phyloP scores from a whole-genome alignment of 768 basidiomycete species.

The Paxillus ammoniavirescens region DNA sequence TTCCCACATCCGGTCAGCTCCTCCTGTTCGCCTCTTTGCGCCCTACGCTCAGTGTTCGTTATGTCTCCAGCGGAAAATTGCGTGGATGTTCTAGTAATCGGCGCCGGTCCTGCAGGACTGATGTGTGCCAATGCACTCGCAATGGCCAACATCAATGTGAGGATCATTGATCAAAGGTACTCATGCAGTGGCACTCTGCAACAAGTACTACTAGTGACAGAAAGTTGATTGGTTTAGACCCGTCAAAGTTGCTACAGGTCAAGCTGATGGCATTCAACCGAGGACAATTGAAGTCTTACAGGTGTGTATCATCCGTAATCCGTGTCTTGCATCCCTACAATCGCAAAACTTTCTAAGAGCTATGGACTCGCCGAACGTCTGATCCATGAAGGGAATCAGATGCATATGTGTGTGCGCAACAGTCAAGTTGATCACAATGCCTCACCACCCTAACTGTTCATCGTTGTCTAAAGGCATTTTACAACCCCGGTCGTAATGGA shows the following conservation, averaged over 20 bases:
- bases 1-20: too few species aligned
- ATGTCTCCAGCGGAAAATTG: constrained; percentile 26
- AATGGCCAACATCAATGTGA: constrained; percentile 40
- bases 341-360: constrained; percentile 44
- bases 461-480: constrained; percentile 55
- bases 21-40: too few species aligned
- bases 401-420: constrained; percentile 64
- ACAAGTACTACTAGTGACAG: too few species aligned
- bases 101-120: constrained; percentile 55
- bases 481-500: constrained; percentile 60
- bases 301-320: constrained; percentile 22
- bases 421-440: not conserved
- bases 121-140: constrained; percentile 65
- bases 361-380: constrained; percentile 72
- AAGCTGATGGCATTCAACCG: constrained; percentile 57
- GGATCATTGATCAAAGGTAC: constrained; percentile 48
- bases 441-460: not conserved
- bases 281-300: constrained; percentile 55
- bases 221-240: constrained; percentile 30
- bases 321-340: not conserved
- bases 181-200: not conserved
- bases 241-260: constrained; percentile 41
- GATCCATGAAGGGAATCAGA: constrained; percentile 60
- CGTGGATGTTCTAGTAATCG: constrained; percentile 48
- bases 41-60: not conserved